Evolutionary conservation across 495 filamentous ascomycete species (phyloP), one percentile per base, ranked within the genome.

Genomic region (Penicillium turbatum): DNA sequence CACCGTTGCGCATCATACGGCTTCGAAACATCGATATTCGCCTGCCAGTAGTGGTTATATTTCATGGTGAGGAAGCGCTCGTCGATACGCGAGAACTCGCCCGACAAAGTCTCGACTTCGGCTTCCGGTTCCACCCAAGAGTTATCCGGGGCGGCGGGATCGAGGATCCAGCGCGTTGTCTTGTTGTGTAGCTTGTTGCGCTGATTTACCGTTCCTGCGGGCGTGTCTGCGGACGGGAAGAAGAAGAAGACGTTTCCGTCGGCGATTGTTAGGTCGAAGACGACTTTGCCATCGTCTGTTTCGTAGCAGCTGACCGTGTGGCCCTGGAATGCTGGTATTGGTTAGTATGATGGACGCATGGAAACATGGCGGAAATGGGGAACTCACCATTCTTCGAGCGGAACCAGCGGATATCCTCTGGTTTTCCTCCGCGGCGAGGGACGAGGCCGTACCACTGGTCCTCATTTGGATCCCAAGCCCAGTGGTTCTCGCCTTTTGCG

Each of bases 61-160:
- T 68, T 67, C 58, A 78, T 78, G 21, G 78, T 76, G 7, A 75
- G 65, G 32, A 70, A 74, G 2, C 80, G 72, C 53, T 84, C 80
- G 55, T 83, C 81, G 51, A 84, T 80, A 13, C 79, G 71, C 5
- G 79, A 80, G 70, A 83, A 82, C 60, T 84, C 80, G 17, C 50
- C 48, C 16, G 77, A 76, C 45, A 74, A 78, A 6, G 74, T 74
- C 4, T 62, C 58, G 64, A 75, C 52, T 27, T 69, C 6, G 5
- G 61, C 45, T 19, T 72, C 63, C 35, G 16, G 17, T 1, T 41
- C 38, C 6, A 57, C 64, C 19, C 72, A 60, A 8, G 38, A 45
- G 13, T 45, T 34, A 12, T 49, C 38, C 1, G 36, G 27, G 4
- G 29, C 21, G 6, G 24, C 30, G 13, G 50, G 50, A 21, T 61